Percentiles rank a stretch among this genome's conserved stretches.
Evolutionary conservation across 495 filamentous ascomycete species (phyloP).

Genomic region (Venustampulla echinocandica): DNA sequence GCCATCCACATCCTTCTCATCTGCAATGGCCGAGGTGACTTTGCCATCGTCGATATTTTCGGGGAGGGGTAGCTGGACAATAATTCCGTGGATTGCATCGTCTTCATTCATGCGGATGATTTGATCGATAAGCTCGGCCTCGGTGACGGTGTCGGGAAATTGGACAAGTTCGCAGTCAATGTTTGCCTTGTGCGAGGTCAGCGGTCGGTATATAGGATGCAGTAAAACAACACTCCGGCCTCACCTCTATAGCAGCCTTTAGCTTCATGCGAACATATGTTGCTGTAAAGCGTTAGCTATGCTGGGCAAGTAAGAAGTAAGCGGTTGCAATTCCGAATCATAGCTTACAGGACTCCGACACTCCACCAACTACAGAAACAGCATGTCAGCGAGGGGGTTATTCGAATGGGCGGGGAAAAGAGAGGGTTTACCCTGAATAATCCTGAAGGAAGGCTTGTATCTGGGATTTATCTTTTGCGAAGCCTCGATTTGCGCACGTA

Average conservation of each 20-base stretch:
- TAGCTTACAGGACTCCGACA: background rate
- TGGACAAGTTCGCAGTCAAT: constrained; percentile 81
- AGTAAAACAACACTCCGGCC: constrained; percentile 17
- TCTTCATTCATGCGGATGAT: constrained; percentile 82
- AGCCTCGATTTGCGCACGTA: constrained; percentile 70
- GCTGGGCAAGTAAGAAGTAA: too few relatives aligned
- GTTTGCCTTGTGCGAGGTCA: constrained; percentile 53
- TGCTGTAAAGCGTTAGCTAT: too few relatives aligned
- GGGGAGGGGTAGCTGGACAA: constrained; percentile 89
- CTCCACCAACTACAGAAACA: background rate
- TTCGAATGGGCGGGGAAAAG: too few relatives aligned
- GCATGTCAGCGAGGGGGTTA: background rate
- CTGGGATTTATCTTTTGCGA: constrained; percentile 73
- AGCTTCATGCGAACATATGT: constrained; percentile 99
- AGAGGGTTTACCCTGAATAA: constrained; percentile 96
- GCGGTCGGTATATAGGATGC: background rate
- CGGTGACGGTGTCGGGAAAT: constrained; percentile 70
- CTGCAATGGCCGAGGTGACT: constrained; percentile 80
- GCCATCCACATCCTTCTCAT: constrained; percentile 96
- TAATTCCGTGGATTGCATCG: constrained; percentile 77
- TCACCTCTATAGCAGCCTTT: constrained; percentile 89
- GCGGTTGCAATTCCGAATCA: background rate
- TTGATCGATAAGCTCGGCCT: constrained; percentile 75
- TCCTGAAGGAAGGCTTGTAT: constrained; percentile 81
- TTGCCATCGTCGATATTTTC: constrained; percentile 80